These are phyloP conservation scores for Cutaneotrichosporon dermatis DNA, from an alignment of 1,284 basidiomycete genomes.

Conservation along the genomic window DNA sequence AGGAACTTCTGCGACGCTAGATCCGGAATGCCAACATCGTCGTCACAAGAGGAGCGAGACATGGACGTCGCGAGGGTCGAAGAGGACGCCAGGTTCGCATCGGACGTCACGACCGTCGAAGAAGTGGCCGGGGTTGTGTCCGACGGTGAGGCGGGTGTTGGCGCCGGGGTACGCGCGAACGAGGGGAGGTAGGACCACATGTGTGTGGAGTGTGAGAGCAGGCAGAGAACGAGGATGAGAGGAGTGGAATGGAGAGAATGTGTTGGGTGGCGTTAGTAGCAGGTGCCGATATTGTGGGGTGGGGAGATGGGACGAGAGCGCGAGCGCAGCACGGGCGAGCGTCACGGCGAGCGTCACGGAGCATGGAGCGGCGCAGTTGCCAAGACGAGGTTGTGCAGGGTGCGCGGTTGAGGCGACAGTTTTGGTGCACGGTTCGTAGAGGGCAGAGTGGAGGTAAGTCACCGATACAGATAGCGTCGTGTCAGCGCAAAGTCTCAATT, in stretches of 20 bases:
- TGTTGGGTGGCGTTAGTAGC: no score
- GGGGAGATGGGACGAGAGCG: no score
- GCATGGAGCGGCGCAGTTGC: no score
- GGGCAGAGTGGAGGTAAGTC: neutral
- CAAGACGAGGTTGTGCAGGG: no score
- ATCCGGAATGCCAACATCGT: neutral
- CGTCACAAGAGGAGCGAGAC: neutral
- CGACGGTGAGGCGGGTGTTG: neutral
- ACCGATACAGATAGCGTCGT: neutral
- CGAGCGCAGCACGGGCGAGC: no score
- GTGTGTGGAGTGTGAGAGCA: no score
- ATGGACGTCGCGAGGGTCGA: neutral
- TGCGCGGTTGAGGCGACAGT: no score
- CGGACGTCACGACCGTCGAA: neutral
- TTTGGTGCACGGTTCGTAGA: neutral
- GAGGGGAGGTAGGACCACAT: neutral
- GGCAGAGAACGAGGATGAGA: neutral
- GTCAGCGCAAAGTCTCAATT: no score
- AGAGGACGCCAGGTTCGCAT: neutral
- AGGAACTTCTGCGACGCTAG: constrained; percentile 33
- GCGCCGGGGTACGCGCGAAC: neutral
- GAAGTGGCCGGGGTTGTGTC: neutral
- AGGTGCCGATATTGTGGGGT: no score
- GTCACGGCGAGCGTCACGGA: no score
- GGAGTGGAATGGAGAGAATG: neutral